phyloP scores from a whole-genome alignment of 2,329 filamentous ascomycete species.

The Fusarium siculi region DNA sequence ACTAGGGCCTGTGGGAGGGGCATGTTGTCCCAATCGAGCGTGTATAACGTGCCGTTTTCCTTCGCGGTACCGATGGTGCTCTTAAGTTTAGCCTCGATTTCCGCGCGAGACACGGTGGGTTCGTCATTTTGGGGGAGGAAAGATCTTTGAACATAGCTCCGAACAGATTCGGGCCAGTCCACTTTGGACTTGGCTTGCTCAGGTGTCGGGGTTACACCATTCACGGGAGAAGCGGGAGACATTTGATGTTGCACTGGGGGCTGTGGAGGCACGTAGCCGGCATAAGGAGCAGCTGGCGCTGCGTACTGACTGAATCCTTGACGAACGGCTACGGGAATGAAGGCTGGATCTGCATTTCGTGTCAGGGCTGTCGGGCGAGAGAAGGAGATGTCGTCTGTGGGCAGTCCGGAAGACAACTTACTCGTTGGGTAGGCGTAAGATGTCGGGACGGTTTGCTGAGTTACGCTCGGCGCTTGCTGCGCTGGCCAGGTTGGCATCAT shows the following conservation, averaged over 20 bases:
- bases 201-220: conserved; percentile 44
- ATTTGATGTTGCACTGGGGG: conserved; percentile 43
- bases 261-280: conserved; percentile 46
- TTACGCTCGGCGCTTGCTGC: conserved; percentile 55
- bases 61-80: conserved; percentile 85
- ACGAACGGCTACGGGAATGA: conserved; percentile 70
- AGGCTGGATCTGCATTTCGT: conserved; percentile 61
- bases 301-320: conserved; percentile 65
- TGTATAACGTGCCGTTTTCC: conserved; percentile 75
- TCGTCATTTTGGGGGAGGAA: conserved; percentile 81
- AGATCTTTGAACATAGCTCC: conserved; percentile 87
- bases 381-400: background rate
- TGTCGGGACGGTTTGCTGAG: conserved; percentile 49
- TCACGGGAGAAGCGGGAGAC: conserved; percentile 38
- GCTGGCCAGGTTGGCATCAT: conserved; percentile 54
- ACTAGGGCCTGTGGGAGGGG: conserved; percentile 89
- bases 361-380: conserved; percentile 37
- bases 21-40: conserved; percentile 84
- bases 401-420: conserved; percentile 42
- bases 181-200: conserved; percentile 67
- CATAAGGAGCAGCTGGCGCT: conserved; percentile 50
- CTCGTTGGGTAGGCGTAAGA: conserved; percentile 54
- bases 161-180: conserved; percentile 84
- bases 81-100: conserved; percentile 88
- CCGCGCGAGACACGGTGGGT: conserved; percentile 68